Evolutionary conservation across 352 stramenopile genomes (phyloP), one percentile per base, ranked within the genome.

Genomic region (Phytophthora uliginosa): DNA sequence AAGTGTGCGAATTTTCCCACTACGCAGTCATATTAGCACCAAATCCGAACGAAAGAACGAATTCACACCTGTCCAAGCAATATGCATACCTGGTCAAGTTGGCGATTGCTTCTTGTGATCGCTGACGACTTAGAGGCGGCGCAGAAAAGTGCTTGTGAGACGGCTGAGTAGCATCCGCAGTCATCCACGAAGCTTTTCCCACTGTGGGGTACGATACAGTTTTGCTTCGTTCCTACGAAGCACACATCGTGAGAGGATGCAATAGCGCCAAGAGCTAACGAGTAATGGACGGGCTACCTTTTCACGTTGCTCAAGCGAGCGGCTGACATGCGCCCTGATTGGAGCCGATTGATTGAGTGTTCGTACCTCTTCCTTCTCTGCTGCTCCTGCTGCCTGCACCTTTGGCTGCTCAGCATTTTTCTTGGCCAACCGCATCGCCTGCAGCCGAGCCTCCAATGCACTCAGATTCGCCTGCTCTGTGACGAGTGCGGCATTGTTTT

Each of bases 101-200:
- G 12, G 79, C 78, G 6, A 94, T 79, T 10, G 83, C 84, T 67
- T 92, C 80, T 63, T 84, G 71, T 1, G 86, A 94, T 28, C 78
- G 69, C 65, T 90, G 84, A 2, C 84, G 77, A 59, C 70, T 89
- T 18, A 87, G 59, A 42, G 77, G 74, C 59, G 77, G 76, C 9
- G 74, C 42, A 33, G 59, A 68, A 62, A 66, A 65, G 40, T 63
- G 61, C 36, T 63, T 64, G 50, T 26, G 53, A 58, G 51, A 22
- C 12, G 40, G 67, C 34, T 67, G 59, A 48, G 36, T 62, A 57
- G 58, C 47, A 24, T 75, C 67, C 5, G 64, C 66, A 15, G 66
- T 72, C 78, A 92, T 94, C 85, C 87, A 93, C 0, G 86, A 90
- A 0, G 81, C 76, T 61, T 90, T 90, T 28, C 78, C 77, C 4